A percentile compares a stretch with the other conserved stretches of the same genome.
phyloP scores from a whole-genome alignment of 371 early-diverging fungal genomes.

The Lichtheimia hyalospora region DNA sequence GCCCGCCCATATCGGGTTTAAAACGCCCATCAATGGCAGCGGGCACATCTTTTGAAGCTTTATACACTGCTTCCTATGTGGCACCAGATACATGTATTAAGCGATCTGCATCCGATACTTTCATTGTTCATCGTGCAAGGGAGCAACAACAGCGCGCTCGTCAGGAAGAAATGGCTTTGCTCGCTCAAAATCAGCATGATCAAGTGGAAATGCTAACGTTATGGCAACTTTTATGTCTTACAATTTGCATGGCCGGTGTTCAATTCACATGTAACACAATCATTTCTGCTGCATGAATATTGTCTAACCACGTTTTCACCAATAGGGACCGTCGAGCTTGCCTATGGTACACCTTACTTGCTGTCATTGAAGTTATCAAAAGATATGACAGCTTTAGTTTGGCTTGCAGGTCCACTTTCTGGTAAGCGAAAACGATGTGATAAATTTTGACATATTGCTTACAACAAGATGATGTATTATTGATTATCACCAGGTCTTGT shows the following conservation, averaged over 20 bases:
- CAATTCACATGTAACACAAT: slow-evolving; percentile 61
- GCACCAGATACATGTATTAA: slow-evolving; percentile 5
- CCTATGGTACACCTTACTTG: slow-evolving; percentile 80
- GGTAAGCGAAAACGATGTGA: slow-evolving; percentile 22
- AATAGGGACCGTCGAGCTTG: slow-evolving; percentile 57
- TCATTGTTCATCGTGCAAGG: slow-evolving; percentile 7
- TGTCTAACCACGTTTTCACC: slow-evolving; percentile 4
- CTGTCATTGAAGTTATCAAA: slow-evolving; percentile 66
- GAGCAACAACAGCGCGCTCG: slow-evolving; percentile 4
- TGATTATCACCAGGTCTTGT: slow-evolving; percentile 1
- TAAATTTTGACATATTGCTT: slow-evolving; percentile 4
- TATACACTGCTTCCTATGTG: slow-evolving; percentile 15
- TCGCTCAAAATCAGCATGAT: background rate
- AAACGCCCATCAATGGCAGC: slow-evolving; percentile 3
- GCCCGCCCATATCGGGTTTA: slow-evolving; percentile 4
- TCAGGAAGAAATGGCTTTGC: slow-evolving; percentile 4
- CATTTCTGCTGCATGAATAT: background rate
- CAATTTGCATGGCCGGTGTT: slow-evolving; percentile 63
- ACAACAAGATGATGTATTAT: background rate
- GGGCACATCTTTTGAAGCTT: slow-evolving; percentile 9
- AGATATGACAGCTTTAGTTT: slow-evolving; percentile 64
- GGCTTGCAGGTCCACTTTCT: slow-evolving; percentile 85
- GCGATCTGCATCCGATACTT: slow-evolving; percentile 16
- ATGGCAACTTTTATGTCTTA: slow-evolving; percentile 44
- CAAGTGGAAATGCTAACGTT: slow-evolving; percentile 8